phyloP scores from a whole-genome alignment of 208 protist species.

The Strigomonas culicis region DNA sequence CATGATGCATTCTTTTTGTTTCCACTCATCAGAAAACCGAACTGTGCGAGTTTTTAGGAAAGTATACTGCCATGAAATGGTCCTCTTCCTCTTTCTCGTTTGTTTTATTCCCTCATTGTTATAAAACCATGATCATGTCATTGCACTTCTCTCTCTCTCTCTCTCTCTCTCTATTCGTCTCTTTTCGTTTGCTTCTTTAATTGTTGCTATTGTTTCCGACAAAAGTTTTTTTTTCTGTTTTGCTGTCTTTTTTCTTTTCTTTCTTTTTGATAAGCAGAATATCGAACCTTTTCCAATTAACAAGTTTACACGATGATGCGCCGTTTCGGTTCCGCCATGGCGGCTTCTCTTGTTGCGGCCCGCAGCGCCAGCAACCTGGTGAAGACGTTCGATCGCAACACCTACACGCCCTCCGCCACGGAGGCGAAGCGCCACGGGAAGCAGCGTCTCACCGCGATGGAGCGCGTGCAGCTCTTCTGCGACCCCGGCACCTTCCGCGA shows the following conservation, averaged over 20 bases:
- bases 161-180: constrained; percentile 8
- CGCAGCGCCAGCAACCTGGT: constrained; percentile 16
- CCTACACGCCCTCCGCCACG: constrained; percentile 26
- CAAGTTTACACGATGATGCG: constrained; percentile 40
- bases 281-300: too few relatives aligned
- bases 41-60: too few relatives aligned
- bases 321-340: constrained; percentile 23
- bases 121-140: too few relatives aligned
- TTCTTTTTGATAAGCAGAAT: constrained; percentile 2
- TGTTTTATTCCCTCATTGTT: background rate
- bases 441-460: constrained; percentile 93
- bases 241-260: constrained; percentile 10
- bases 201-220: constrained; percentile 5
- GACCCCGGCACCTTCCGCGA: constrained; percentile 93
- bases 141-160: background rate
- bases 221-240: constrained; percentile 5
- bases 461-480: constrained; percentile 92
- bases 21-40: too few relatives aligned
- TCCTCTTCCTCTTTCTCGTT: background rate
- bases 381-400: constrained; percentile 27
- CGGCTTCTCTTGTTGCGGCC: constrained; percentile 13
- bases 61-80: too few relatives aligned
- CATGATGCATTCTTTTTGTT: background rate
- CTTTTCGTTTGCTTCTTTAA: constrained; percentile 1
- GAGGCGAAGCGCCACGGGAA: constrained; percentile 83